Evolutionary conservation across 106 monocot genomes (phyloP).

Genomic region (Apostasia ramifera): DNA sequence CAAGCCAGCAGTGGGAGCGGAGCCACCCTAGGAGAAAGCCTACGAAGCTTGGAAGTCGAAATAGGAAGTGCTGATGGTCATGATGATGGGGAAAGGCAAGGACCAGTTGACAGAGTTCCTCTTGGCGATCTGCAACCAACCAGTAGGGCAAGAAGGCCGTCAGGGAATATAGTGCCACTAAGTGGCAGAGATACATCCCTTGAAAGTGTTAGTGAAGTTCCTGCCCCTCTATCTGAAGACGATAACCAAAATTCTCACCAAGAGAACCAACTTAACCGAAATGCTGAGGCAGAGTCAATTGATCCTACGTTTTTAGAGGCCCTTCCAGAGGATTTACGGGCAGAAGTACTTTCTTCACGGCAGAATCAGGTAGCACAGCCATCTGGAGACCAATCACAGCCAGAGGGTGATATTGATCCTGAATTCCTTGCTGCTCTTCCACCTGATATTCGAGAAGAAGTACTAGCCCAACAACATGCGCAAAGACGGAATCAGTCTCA

Average conservation of each 20-base stretch:
- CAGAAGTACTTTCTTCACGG: slow-evolving; percentile 92
- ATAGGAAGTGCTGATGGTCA: slow-evolving; percentile 98
- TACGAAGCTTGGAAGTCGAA: slow-evolving; percentile 96
- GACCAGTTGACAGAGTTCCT: slow-evolving; percentile 25
- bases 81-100: slow-evolving; percentile 85
- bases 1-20: slow-evolving; percentile 97
- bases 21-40: slow-evolving; percentile 86
- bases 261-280: slow-evolving; percentile 43
- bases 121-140: slow-evolving; percentile 46
- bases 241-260: slow-evolving; percentile 31
- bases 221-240: slow-evolving; percentile 37
- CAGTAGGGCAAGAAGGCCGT: slow-evolving; percentile 44
- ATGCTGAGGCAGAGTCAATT: slow-evolving; percentile 49
- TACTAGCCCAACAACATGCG: slow-evolving; percentile 87
- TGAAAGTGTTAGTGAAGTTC: slow-evolving; percentile 88
- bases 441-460: slow-evolving; percentile 94
- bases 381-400: slow-evolving; percentile 64
- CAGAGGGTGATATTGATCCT: slow-evolving; percentile 85
- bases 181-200: slow-evolving; percentile 54
- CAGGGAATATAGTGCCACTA: slow-evolving; percentile 26
- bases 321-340: slow-evolving; percentile 87
- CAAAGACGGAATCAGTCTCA: slow-evolving; percentile 80
- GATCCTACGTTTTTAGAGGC: slow-evolving; percentile 98
- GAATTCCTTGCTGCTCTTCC: slow-evolving; percentile 99
- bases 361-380: slow-evolving; percentile 78